These are phyloP conservation scores for Hansenula sp. DNA, from an alignment of 1,139 yeast species.

Conservation along the genomic window DNA sequence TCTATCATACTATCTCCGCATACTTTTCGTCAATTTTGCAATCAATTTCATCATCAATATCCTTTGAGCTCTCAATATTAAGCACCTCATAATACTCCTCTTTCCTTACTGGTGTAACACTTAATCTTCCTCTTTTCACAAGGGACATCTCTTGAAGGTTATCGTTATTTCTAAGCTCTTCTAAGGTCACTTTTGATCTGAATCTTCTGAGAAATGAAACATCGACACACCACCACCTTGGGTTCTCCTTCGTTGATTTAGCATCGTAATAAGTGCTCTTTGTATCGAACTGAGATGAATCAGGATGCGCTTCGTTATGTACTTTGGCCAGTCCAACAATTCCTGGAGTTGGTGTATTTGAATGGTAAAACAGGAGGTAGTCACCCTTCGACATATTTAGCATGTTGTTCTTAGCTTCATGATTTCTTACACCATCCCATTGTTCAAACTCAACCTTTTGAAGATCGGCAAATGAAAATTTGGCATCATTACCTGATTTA, in stretches of 20 bases:
- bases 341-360: slow-evolving; percentile 49
- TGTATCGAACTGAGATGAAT: slow-evolving; percentile 34
- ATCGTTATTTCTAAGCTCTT: slow-evolving; percentile 29
- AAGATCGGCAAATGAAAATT: slow-evolving; percentile 42
- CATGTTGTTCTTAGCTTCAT: slow-evolving; percentile 50
- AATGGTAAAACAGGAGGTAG: slow-evolving; percentile 45
- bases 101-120: slow-evolving; percentile 43
- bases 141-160: slow-evolving; percentile 38
- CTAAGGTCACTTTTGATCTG: slow-evolving; percentile 34
- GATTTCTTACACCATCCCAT: slow-evolving; percentile 58
- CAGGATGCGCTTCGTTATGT: slow-evolving; percentile 39
- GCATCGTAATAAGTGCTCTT: slow-evolving; percentile 43
- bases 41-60: slow-evolving; percentile 28
- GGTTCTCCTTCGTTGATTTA: slow-evolving; percentile 34
- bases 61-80: slow-evolving; percentile 26
- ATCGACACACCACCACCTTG: slow-evolving; percentile 54
- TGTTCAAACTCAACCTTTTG: slow-evolving; percentile 33
- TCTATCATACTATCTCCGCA: not conserved
- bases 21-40: slow-evolving; percentile 24
- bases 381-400: slow-evolving; percentile 42
- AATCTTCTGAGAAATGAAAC: slow-evolving; percentile 39
- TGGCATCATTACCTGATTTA: slow-evolving; percentile 41
- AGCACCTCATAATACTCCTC: slow-evolving; percentile 37
- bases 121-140: slow-evolving; percentile 42
- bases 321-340: slow-evolving; percentile 45